These are phyloP conservation scores for Botrytis pseudocinerea DNA, from an alignment of 2,329 filamentous ascomycete genomes.

Conservation along the genomic window DNA sequence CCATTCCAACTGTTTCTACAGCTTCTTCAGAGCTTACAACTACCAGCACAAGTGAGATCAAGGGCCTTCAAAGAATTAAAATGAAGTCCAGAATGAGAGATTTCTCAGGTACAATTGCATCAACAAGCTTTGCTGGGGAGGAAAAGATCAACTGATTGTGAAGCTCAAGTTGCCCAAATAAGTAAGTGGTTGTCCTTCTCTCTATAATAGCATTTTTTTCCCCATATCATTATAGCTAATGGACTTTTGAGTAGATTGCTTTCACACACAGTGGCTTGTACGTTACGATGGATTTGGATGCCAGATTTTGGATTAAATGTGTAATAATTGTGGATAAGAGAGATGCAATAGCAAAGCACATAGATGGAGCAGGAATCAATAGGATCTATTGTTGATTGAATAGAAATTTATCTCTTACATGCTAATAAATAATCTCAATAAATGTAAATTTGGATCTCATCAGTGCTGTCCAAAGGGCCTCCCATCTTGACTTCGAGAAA, in stretches of 20 bases:
- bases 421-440: background rate
- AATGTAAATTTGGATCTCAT: background rate
- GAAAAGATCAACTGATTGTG: background rate
- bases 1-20: background rate
- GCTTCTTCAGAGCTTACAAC: background rate
- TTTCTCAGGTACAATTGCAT: background rate
- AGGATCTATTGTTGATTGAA: background rate
- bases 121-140: background rate
- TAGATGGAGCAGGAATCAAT: background rate
- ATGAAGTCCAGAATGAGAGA: background rate
- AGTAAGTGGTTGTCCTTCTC: background rate
- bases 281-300: background rate
- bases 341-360: background rate
- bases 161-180: background rate
- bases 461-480: background rate
- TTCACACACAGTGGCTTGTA: background rate
- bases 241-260: background rate
- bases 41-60: background rate
- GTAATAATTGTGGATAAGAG: background rate
- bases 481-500: background rate
- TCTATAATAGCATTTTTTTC: accelerated
- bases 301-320: background rate
- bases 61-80: background rate
- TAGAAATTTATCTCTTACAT: background rate
- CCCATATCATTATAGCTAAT: background rate